These are phyloP conservation scores for Cryptococcus wingfieldii DNA, from an alignment of 1,284 basidiomycete species.

Conservation along the genomic window DNA sequence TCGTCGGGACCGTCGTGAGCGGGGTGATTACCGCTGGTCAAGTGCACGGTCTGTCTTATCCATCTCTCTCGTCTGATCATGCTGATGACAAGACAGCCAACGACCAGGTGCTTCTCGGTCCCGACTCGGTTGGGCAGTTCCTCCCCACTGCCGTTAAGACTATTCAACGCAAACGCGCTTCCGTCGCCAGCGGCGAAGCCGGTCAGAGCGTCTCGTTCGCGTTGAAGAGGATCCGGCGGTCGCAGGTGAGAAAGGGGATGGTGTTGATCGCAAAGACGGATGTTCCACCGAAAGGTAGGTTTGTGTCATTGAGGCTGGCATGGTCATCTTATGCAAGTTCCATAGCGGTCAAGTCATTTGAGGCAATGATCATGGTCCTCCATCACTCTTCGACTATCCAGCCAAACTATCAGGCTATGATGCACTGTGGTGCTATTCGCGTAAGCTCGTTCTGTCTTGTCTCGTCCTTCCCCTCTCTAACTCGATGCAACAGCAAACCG, in stretches of 20 bases:
- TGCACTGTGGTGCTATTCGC: slow-evolving; percentile 41
- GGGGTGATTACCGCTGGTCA: slow-evolving; percentile 78
- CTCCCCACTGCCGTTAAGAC: slow-evolving; percentile 75
- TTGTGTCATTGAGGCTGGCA: slow-evolving; percentile 31
- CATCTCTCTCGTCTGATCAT: neutral
- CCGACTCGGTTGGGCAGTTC: slow-evolving; percentile 89
- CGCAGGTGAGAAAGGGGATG: slow-evolving; percentile 90
- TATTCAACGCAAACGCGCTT: slow-evolving; percentile 89
- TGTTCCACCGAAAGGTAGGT: slow-evolving; percentile 69
- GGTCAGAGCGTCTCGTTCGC: slow-evolving; percentile 94
- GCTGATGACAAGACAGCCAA: slow-evolving; percentile 52
- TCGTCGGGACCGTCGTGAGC: slow-evolving; percentile 92
- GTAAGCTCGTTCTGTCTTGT: slow-evolving; percentile 13
- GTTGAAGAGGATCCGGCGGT: slow-evolving; percentile 78
- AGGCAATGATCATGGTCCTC: slow-evolving; percentile 42
- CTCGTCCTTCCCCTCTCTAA: neutral
- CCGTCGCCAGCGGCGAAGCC: slow-evolving; percentile 79
- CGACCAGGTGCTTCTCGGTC: slow-evolving; percentile 80
- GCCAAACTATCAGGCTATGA: slow-evolving; percentile 72
- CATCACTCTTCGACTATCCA: slow-evolving; percentile 90
- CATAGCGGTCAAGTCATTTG: slow-evolving; percentile 33
- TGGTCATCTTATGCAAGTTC: neutral
- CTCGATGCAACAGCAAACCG: slow-evolving; percentile 63
- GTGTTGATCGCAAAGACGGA: slow-evolving; percentile 79
- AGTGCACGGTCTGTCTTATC: slow-evolving; percentile 53